Conservation (phyloP, 345 rosid species). For the Sisymbrium altissimum region DNA sequence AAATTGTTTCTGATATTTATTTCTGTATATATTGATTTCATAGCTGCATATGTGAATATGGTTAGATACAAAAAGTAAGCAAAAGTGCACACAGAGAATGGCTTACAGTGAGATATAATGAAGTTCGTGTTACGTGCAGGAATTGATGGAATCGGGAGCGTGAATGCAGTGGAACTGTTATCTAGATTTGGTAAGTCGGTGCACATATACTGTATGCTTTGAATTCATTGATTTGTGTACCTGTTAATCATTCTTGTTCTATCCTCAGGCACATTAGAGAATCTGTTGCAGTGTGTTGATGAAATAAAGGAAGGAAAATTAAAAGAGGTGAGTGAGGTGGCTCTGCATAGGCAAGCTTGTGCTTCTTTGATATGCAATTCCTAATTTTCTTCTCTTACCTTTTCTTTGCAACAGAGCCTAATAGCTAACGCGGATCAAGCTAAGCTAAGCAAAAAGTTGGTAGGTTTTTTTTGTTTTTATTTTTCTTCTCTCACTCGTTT, state of each 20-base stretch:
- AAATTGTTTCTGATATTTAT: not conserved
- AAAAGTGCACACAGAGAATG: not conserved
- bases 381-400: not conserved
- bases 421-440: conserved; percentile 60
- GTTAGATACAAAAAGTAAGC: not conserved
- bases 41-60: not conserved
- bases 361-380: conserved; percentile 1
- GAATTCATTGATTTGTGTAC: not conserved
- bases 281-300: conserved; percentile 63
- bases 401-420: conserved; percentile 46
- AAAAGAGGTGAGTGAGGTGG: conserved; percentile 46
- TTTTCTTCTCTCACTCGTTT: not conserved
- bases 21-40: not conserved
- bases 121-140: conserved; percentile 47
- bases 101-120: conserved; percentile 16
- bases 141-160: conserved; percentile 80
- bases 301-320: conserved; percentile 63
- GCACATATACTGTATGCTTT: not conserved
- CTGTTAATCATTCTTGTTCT: conserved; percentile 1
- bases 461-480: conserved; percentile 18
- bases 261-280: conserved; percentile 66
- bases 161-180: conserved; percentile 70
- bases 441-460: conserved; percentile 76
- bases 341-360: not conserved
- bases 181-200: conserved; percentile 62